phyloP scores from a whole-genome alignment of 345 rosid species.

The Pistacia vera region DNA sequence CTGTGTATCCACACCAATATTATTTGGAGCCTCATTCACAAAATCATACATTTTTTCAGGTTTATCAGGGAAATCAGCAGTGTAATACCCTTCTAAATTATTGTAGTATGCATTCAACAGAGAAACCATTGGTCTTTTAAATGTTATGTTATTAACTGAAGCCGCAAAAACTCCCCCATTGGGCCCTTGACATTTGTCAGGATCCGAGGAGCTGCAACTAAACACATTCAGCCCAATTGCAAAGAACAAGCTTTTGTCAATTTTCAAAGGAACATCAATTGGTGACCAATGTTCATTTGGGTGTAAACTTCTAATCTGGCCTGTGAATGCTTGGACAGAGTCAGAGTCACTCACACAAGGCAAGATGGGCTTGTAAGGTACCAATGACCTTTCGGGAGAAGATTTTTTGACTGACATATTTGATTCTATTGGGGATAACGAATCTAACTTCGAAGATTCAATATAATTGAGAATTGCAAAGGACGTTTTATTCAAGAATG shows the following conservation, averaged over 20 bases:
- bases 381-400: neutral
- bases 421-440: neutral
- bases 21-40: neutral
- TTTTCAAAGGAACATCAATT: conserved; percentile 7
- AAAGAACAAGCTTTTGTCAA: conserved; percentile 14
- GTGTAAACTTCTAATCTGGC: neutral
- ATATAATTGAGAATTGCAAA: neutral
- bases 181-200: conserved; percentile 16
- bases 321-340: conserved; percentile 11
- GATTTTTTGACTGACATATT: neutral
- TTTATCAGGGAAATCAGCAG: conserved; percentile 19
- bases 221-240: conserved; percentile 15
- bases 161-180: neutral
- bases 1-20: conserved; percentile 14
- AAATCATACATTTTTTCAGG: conserved; percentile 16
- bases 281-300: conserved; percentile 4
- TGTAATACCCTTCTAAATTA: conserved; percentile 14
- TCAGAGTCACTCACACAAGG: neutral
- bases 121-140: neutral
- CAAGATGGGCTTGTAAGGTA: neutral
- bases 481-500: conserved; percentile 15
- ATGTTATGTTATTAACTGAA: conserved; percentile 11
- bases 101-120: neutral
- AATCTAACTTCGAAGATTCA: neutral
- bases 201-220: neutral